Percentiles rank a stretch among this genome's conserved stretches.
These are phyloP conservation scores for Phytophthora lateralis DNA, from an alignment of 352 stramenopile species.

Conservation along the genomic window DNA sequence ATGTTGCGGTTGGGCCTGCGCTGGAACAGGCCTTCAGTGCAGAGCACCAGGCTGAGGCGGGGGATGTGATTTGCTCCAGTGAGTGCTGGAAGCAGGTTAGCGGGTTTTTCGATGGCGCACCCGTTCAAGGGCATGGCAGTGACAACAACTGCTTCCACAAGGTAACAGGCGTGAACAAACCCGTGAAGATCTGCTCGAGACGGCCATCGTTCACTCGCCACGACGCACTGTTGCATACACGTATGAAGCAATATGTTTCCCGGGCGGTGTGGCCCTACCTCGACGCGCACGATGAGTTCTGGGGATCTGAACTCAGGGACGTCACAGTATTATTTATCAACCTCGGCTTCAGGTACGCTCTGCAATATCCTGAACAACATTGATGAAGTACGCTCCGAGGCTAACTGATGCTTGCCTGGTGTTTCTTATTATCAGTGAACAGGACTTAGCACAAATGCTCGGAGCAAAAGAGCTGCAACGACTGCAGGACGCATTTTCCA, in stretches of 20 bases:
- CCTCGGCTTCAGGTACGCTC: constrained; percentile 84
- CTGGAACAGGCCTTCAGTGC: constrained; percentile 91
- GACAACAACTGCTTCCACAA: constrained; percentile 55
- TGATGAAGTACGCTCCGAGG: not conserved
- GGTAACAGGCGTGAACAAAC: constrained; percentile 56
- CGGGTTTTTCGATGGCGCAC: constrained; percentile 64
- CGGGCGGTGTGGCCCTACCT: constrained; percentile 92
- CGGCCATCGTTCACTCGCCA: constrained; percentile 78
- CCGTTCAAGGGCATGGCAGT: constrained; percentile 25
- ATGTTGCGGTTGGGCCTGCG: constrained; percentile 90
- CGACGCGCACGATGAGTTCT: constrained; percentile 92
- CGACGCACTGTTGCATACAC: constrained; percentile 78
- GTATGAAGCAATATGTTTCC: constrained; percentile 93
- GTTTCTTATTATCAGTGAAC: constrained; percentile 44
- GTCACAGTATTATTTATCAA: constrained; percentile 95
- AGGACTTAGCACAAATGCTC: constrained; percentile 80
- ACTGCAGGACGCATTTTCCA: constrained; percentile 80
- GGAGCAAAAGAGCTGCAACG: constrained; percentile 69
- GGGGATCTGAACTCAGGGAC: constrained; percentile 91
- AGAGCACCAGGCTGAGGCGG: constrained; percentile 88
- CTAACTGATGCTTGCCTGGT: constrained; percentile 1
- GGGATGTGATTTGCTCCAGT: constrained; percentile 90
- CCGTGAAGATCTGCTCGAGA: constrained; percentile 71
- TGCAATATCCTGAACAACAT: not conserved
- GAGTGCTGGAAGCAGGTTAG: constrained; percentile 80